A percentile compares a stretch with the other conserved stretches of the same genome.
Evolutionary conservation across 208 protist species (phyloP).

Genomic region (Porcisia deanei): DNA sequence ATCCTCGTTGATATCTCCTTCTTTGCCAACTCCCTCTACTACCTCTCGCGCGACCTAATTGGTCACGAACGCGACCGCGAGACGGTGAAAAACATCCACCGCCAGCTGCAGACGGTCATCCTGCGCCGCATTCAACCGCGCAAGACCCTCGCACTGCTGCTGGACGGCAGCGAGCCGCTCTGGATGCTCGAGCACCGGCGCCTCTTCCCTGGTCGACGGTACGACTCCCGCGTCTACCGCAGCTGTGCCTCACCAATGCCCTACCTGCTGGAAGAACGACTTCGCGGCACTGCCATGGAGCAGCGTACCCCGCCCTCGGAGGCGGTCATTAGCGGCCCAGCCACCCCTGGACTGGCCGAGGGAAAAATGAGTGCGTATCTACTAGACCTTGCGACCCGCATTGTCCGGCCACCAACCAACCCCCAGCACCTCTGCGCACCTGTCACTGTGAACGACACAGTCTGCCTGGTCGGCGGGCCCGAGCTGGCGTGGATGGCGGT

Average conservation of each 20-base stretch:
- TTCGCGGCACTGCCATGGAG: constrained; percentile 42
- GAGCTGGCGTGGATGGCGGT: constrained; percentile 64
- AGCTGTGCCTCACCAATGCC: constrained; percentile 73
- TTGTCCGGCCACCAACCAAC: constrained; percentile 16
- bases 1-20: constrained; percentile 61
- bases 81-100: constrained; percentile 54
- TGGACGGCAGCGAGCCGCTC: constrained; percentile 73
- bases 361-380: constrained; percentile 73
- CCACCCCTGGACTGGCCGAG: constrained; percentile 59
- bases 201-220: constrained; percentile 57
- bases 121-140: constrained; percentile 57
- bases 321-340: constrained; percentile 56
- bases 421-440: constrained; percentile 18
- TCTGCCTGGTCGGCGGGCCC: constrained; percentile 65
- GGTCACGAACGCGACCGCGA: constrained; percentile 68
- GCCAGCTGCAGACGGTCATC: constrained; percentile 52
- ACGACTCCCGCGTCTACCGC: constrained; percentile 65
- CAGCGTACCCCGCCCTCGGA: constrained; percentile 48
- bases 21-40: constrained; percentile 40
- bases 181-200: constrained; percentile 71
- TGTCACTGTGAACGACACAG: constrained; percentile 45
- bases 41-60: constrained; percentile 62
- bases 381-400: constrained; percentile 72
- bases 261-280: constrained; percentile 66
- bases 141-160: constrained; percentile 65